A percentile compares a stretch with the other conserved stretches of the same genome.
Conservation (phyloP, 345 rosid genomes). For the Brassica rapa region DNA sequence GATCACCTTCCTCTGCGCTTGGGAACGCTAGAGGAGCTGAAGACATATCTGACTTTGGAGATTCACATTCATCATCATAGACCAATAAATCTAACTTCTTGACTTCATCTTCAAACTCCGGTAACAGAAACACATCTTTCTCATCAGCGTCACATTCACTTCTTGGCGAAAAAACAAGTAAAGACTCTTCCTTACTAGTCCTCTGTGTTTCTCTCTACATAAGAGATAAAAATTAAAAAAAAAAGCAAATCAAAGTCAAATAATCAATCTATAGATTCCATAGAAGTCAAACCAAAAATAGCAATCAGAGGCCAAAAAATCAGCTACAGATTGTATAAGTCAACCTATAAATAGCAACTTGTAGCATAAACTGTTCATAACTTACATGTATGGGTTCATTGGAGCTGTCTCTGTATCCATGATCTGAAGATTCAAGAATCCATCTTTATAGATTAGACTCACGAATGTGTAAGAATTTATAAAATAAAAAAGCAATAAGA, state of each 20-base stretch:
- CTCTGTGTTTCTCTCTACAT: slow-evolving; percentile 33
- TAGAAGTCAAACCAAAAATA: too few relatives aligned
- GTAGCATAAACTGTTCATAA: neutral
- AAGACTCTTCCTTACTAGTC: slow-evolving; percentile 35
- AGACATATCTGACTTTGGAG: slow-evolving; percentile 45
- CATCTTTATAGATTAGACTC: neutral
- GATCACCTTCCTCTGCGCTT: slow-evolving; percentile 48
- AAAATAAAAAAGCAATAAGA: neutral
- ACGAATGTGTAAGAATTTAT: neutral
- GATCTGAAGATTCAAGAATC: slow-evolving; percentile 36
- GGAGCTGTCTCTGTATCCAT: slow-evolving; percentile 22
- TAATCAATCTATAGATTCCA: neutral
- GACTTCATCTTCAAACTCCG: slow-evolving; percentile 56
- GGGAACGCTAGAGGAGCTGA: slow-evolving; percentile 44
- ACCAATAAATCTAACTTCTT: slow-evolving; percentile 48
- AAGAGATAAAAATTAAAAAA: neutral
- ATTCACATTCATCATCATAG: slow-evolving; percentile 26
- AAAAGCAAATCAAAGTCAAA: slow-evolving; percentile 1
- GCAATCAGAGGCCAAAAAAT: neutral
- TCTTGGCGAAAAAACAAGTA: slow-evolving; percentile 45
- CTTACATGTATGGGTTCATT: slow-evolving; percentile 23
- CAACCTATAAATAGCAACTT: neutral
- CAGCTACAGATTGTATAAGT: neutral
- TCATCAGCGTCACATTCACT: slow-evolving; percentile 36
- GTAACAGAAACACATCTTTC: slow-evolving; percentile 56